Percentiles rank a stretch among this genome's conserved stretches.
These are phyloP conservation scores for Fusarium buharicum DNA, from an alignment of 2,329 filamentous ascomycete species.

Conservation along the genomic window DNA sequence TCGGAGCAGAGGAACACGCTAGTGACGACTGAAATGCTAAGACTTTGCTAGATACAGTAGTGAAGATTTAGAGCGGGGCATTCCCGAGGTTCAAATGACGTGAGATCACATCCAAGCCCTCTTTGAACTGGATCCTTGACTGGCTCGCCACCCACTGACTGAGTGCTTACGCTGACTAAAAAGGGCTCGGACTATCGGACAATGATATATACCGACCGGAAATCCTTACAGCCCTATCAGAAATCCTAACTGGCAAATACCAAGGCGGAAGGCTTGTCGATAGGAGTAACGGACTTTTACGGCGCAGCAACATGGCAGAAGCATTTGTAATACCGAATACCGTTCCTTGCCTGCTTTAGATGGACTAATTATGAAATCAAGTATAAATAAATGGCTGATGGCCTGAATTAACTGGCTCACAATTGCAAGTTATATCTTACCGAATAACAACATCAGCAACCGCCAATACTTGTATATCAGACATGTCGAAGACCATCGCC, in stretches of 20 bases:
- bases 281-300: too few relatives aligned
- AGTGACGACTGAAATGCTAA: neutral
- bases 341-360: too few relatives aligned
- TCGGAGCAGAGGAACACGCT: neutral
- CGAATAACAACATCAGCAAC: neutral
- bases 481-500: constrained; percentile 3
- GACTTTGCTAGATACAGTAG: neutral
- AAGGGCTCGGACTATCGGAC: neutral
- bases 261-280: too few relatives aligned
- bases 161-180: neutral
- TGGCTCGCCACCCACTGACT: neutral
- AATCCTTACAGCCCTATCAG: too few relatives aligned
- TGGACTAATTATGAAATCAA: too few relatives aligned
- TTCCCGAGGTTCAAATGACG: neutral
- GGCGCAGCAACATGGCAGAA: too few relatives aligned
- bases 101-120: too few relatives aligned
- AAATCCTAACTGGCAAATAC: too few relatives aligned
- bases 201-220: neutral
- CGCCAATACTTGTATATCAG: neutral
- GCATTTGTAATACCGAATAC: too few relatives aligned
- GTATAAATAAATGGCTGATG: neutral
- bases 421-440: too few relatives aligned
- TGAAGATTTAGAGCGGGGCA: neutral
- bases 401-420: neutral
- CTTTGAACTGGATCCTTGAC: too few relatives aligned